A percentile compares a stretch with the other conserved stretches of the same genome.
Evolutionary conservation across 2,329 filamentous ascomycete genomes (phyloP).

Genomic region (Exutisphaerella laricina): DNA sequence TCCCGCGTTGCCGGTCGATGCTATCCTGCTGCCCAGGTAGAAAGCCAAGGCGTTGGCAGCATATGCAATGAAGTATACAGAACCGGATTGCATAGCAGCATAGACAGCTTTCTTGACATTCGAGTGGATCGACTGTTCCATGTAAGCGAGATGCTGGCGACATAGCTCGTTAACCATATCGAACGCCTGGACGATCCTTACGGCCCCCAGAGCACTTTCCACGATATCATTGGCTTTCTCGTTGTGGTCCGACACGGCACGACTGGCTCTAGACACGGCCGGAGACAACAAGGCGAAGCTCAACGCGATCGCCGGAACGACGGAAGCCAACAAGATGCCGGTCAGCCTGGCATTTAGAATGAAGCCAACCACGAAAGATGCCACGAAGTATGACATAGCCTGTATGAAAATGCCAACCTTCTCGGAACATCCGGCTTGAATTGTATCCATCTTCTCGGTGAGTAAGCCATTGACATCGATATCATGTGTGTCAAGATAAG

Average conservation of each 20-base stretch:
- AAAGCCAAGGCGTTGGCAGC: constrained; percentile 44
- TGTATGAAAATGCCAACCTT: constrained; percentile 45
- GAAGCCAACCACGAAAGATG: constrained; percentile 44
- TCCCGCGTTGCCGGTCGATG: constrained; percentile 36
- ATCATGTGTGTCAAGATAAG: constrained; percentile 48
- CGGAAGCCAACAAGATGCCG: constrained; percentile 40
- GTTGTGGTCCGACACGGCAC: constrained; percentile 34
- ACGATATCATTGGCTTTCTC: constrained; percentile 42
- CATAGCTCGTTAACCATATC: constrained; percentile 39
- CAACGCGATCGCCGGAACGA: constrained; percentile 46
- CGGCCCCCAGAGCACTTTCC: constrained; percentile 42
- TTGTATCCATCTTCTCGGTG: constrained; percentile 35
- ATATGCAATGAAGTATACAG: constrained; percentile 43
- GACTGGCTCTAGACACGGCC: constrained; percentile 37
- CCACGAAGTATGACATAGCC: constrained; percentile 43
- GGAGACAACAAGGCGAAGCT: constrained; percentile 41
- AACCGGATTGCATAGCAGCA: constrained; percentile 39
- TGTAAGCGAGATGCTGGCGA: constrained; percentile 34
- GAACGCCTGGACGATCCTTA: constrained; percentile 47
- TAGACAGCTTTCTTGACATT: constrained; percentile 39
- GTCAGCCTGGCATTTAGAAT: constrained; percentile 40
- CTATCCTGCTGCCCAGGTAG: constrained; percentile 38
- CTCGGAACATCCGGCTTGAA: constrained; percentile 42
- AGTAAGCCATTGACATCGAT: constrained; percentile 46
- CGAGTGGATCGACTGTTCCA: constrained; percentile 33